Evolutionary conservation across 2,329 filamentous ascomycete species (phyloP).

Genomic region (Diaporthe aspalathi): DNA sequence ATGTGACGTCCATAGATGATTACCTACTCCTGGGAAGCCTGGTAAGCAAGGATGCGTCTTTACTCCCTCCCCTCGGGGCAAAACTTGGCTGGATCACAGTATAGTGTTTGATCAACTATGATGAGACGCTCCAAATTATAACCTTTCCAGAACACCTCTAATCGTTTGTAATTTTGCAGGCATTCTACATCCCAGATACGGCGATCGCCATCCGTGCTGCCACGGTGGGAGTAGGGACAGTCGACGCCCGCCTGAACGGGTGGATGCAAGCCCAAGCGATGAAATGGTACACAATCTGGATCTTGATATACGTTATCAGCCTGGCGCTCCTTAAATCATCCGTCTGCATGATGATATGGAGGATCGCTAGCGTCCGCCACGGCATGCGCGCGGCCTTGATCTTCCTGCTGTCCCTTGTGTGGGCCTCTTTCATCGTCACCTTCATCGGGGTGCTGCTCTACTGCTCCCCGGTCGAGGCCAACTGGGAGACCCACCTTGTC

Average conservation of each 20-base stretch:
- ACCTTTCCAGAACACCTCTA: not conserved
- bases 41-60: not conserved
- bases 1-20: constrained; percentile 8
- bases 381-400: not conserved
- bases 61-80: not conserved
- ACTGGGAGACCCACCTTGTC: not conserved
- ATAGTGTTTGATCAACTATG: not conserved
- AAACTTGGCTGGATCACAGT: not conserved
- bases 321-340: constrained; percentile 26
- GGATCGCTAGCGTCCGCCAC: constrained; percentile 8
- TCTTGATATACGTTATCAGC: constrained; percentile 14
- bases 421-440: constrained; percentile 1
- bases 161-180: constrained; percentile 12
- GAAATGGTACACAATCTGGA: constrained; percentile 27
- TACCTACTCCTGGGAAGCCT: constrained; percentile 2
- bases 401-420: not conserved
- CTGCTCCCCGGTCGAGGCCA: not conserved
- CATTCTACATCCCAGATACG: constrained; percentile 38
- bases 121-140: not conserved
- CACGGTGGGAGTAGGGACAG: not conserved
- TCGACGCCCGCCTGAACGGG: constrained; percentile 2
- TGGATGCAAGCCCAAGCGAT: constrained; percentile 1
- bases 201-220: constrained; percentile 39
- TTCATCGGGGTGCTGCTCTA: not conserved
- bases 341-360: constrained; percentile 26